Conservation (phyloP, 192 early-diverging fungal species). For the Coemansia sp. region DNA sequence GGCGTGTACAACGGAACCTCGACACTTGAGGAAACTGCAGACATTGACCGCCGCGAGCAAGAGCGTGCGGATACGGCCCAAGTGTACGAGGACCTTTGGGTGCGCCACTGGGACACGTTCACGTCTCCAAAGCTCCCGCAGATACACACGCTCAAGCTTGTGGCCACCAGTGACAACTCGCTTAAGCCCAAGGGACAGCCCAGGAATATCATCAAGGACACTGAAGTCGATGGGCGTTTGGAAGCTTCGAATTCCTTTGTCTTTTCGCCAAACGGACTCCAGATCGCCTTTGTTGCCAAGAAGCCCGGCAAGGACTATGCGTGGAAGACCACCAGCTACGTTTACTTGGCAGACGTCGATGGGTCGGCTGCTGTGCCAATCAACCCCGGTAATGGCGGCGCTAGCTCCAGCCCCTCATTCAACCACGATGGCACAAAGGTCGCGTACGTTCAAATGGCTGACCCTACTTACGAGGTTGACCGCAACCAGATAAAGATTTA, state of each 20-base stretch:
- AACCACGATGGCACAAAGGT: conserved; percentile 66
- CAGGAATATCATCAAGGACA: conserved; percentile 40
- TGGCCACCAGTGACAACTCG: conserved; percentile 29
- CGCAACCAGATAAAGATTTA: conserved; percentile 71
- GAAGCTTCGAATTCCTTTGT: conserved; percentile 63
- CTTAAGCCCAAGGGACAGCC: conserved; percentile 26
- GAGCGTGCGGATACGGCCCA: conserved; percentile 63
- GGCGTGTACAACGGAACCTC: conserved; percentile 63
- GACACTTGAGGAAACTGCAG: conserved; percentile 60
- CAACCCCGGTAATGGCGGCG: conserved; percentile 58
- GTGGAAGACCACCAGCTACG: conserved; percentile 76
- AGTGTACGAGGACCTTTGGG: conserved; percentile 72
- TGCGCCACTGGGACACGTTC: conserved; percentile 82
- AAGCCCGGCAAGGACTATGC: conserved; percentile 63
- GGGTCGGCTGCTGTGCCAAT: conserved; percentile 52
- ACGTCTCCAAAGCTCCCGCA: conserved; percentile 63
- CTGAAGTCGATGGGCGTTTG: conserved; percentile 51
- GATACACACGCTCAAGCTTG: conserved; percentile 60
- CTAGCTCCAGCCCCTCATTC: conserved; percentile 66
- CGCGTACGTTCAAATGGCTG: conserved; percentile 75
- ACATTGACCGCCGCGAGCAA: conserved; percentile 54
- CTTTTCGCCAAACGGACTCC: conserved; percentile 66
- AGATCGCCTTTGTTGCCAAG: conserved; percentile 75
- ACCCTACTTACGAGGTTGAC: conserved; percentile 75
- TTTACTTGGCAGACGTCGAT: conserved; percentile 65